Conservation (phyloP, 768 basidiomycete genomes). For the Melanogaster broomeanus region DNA sequence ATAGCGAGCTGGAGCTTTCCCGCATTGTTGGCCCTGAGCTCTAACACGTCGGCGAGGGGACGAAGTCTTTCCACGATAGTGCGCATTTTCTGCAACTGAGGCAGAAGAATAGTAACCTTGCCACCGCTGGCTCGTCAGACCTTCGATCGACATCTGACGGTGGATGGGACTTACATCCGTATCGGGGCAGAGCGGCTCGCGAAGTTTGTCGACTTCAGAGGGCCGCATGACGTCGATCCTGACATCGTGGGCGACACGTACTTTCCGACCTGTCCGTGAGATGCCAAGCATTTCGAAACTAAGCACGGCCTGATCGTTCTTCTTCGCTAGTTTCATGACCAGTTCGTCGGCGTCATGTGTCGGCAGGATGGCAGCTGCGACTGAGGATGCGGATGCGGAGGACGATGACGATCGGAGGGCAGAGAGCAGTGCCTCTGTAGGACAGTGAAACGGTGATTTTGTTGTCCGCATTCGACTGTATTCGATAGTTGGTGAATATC, state of each 20-base stretch:
- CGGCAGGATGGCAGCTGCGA: slow-evolving; percentile 30
- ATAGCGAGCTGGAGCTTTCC: slow-evolving; percentile 57
- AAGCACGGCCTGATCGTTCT: slow-evolving; percentile 75
- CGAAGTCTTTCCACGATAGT: slow-evolving; percentile 75
- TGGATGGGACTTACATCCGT: slow-evolving; percentile 64
- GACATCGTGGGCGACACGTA: slow-evolving; percentile 78
- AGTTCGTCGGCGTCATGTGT: slow-evolving; percentile 61
- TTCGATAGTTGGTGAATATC: slow-evolving; percentile 75
- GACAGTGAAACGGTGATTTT: slow-evolving; percentile 76
- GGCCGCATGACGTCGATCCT: slow-evolving; percentile 80
- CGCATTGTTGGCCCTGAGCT: slow-evolving; percentile 64
- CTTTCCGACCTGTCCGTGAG: slow-evolving; percentile 60
- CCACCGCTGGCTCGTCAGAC: slow-evolving; percentile 5
- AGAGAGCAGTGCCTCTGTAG: slow-evolving; percentile 71
- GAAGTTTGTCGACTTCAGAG: slow-evolving; percentile 66
- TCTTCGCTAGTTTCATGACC: slow-evolving; percentile 85
- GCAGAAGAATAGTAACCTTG: slow-evolving; percentile 78
- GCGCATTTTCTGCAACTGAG: slow-evolving; percentile 73
- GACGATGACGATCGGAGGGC: slow-evolving; percentile 68
- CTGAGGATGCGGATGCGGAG: slow-evolving; percentile 43
- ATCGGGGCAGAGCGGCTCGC: slow-evolving; percentile 83
- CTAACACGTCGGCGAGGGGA: slow-evolving; percentile 68
- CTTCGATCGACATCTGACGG: neutral
- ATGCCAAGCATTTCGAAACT: slow-evolving; percentile 73
- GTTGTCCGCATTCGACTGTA: slow-evolving; percentile 84